phyloP scores from a whole-genome alignment of 129 eudicot genomes.

The Artemisia annua region DNA sequence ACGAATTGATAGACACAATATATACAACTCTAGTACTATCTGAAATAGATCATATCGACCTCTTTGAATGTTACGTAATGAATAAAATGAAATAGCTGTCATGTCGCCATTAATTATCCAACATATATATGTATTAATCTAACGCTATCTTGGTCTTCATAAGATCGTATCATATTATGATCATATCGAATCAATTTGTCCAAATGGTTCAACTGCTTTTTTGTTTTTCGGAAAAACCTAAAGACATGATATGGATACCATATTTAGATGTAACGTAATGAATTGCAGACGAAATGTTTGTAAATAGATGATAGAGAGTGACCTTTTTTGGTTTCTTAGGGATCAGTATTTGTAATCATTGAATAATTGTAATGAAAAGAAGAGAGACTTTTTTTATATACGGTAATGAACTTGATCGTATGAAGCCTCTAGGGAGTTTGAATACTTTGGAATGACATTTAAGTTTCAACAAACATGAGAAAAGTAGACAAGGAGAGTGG shows the following conservation, averaged over 20 bases:
- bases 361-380: not conserved
- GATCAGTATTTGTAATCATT: not conserved
- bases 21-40: no score
- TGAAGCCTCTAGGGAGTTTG: slow-evolving; percentile 16
- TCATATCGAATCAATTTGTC: no score
- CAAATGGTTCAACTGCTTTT: no score
- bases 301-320: not conserved
- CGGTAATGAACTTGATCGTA: not conserved
- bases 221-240: not conserved
- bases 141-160: no score
- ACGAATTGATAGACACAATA: no score
- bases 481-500: slow-evolving; percentile 14
- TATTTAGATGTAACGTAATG: not conserved
- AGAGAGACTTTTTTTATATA: not conserved
- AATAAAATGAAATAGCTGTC: no score
- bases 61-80: no score
- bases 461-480: slow-evolving; percentile 18
- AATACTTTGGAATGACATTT: slow-evolving; percentile 19
- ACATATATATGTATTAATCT: no score
- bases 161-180: no score
- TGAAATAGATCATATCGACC: no score
- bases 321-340: not conserved
- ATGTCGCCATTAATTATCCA: no score
- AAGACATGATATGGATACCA: not conserved
- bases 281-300: not conserved